Conservation (phyloP, 2,329 filamentous ascomycete species). For the Alternaria incomplexa region DNA sequence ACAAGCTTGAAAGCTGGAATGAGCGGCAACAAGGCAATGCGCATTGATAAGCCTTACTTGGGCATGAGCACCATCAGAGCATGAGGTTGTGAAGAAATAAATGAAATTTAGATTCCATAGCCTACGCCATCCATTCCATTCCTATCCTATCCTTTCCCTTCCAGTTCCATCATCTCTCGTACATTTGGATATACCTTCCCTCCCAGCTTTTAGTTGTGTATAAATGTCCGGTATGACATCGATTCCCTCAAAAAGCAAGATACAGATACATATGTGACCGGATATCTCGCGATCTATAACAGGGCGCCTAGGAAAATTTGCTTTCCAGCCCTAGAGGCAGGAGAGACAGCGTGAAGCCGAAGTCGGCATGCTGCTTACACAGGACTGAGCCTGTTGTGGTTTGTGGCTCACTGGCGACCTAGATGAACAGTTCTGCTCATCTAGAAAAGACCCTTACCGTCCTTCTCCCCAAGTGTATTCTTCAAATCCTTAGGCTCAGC, state of each 20-base stretch:
- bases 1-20: too few species aligned
- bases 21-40: too few species aligned
- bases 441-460: slow-evolving; percentile 29
- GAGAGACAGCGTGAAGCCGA: background rate
- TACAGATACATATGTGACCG: background rate
- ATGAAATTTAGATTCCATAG: background rate
- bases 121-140: background rate
- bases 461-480: slow-evolving; percentile 23
- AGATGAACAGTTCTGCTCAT: background rate
- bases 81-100: too few species aligned
- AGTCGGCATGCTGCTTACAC: background rate
- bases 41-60: too few species aligned
- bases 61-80: too few species aligned
- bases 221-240: background rate
- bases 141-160: background rate
- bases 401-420: too few species aligned
- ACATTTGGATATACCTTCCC: background rate
- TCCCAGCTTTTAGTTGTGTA: background rate
- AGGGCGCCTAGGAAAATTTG: background rate
- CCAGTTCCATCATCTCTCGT: background rate
- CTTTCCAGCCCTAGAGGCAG: too few species aligned
- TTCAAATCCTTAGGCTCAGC: slow-evolving; percentile 37
- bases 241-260: background rate
- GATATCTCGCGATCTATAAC: background rate
- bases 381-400: too few species aligned